These are phyloP conservation scores for Hypoxylon sp. DNA, from an alignment of 2,329 filamentous ascomycete genomes.

Conservation along the genomic window DNA sequence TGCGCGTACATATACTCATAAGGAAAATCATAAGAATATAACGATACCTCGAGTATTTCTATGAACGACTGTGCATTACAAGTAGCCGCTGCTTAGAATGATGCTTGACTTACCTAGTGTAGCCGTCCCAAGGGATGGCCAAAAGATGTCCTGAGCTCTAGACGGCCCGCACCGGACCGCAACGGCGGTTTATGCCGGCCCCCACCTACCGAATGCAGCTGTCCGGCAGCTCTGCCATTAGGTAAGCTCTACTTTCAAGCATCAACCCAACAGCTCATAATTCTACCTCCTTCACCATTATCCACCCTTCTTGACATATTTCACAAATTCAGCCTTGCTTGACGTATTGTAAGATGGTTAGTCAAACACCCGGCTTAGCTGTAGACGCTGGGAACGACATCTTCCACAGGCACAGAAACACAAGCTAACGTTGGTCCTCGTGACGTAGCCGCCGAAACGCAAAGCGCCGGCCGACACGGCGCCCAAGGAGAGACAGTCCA, in stretches of 20 bases:
- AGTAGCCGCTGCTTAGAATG: too few relatives aligned
- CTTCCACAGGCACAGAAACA: too few relatives aligned
- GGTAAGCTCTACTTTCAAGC: neutral
- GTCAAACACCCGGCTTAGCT: too few relatives aligned
- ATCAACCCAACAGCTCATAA: neutral
- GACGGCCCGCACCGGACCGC: constrained; percentile 2
- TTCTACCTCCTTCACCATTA: neutral
- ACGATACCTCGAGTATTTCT: too few relatives aligned
- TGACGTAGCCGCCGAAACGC: constrained; percentile 61
- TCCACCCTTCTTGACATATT: neutral
- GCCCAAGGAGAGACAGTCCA: constrained; percentile 71
- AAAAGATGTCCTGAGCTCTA: neutral
- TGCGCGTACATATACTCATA: too few relatives aligned
- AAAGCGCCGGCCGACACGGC: constrained; percentile 49
- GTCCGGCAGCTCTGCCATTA: neutral
- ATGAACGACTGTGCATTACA: too few relatives aligned
- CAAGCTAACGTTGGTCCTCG: constrained; percentile 34
- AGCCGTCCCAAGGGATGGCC: neutral
- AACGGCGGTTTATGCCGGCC: constrained; percentile 8
- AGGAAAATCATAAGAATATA: too few relatives aligned
- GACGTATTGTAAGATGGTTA: constrained; percentile 16
- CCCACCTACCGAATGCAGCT: constrained; percentile 7
- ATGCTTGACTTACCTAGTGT: too few relatives aligned
- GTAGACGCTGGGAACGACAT: too few relatives aligned
- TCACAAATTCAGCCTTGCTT: neutral